A percentile compares a stretch with the other conserved stretches of the same genome.
Conservation (phyloP, 495 filamentous ascomycete genomes). For the Talaromyces stipitatus region DNA sequence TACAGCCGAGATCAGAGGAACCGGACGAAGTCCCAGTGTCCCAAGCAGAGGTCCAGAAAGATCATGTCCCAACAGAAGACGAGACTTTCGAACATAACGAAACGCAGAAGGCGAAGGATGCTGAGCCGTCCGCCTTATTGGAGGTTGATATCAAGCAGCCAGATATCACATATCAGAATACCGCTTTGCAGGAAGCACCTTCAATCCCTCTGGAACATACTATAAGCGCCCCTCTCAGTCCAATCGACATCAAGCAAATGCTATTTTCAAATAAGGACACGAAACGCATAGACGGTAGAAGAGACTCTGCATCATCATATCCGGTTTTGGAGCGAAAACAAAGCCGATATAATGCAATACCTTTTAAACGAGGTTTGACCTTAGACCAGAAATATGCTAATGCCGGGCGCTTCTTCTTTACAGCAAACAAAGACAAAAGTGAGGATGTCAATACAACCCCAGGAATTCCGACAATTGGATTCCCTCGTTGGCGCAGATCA, state of each 20-base stretch:
- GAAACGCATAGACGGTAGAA: conserved; percentile 7
- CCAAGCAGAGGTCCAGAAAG: background rate
- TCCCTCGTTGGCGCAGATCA: conserved; percentile 20
- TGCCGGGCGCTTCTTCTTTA: conserved; percentile 43
- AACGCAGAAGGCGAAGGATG: background rate
- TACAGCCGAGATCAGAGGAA: background rate
- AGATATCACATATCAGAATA: background rate
- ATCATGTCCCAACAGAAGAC: background rate
- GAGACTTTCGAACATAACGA: background rate
- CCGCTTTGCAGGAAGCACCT: background rate
- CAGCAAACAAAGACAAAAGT: conserved; percentile 2
- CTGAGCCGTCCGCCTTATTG: background rate
- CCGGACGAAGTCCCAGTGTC: background rate
- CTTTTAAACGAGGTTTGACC: conserved; percentile 37
- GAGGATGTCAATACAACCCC: conserved; percentile 4
- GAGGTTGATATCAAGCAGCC: background rate
- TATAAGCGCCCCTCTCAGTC: conserved; percentile 44
- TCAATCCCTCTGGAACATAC: conserved; percentile 13
- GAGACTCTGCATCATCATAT: background rate
- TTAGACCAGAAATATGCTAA: conserved; percentile 44
- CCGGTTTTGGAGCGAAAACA: conserved; percentile 10
- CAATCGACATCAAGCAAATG: conserved; percentile 40
- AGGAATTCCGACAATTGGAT: conserved; percentile 35
- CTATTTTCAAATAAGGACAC: conserved; percentile 23
- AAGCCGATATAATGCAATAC: conserved; percentile 41